Evolutionary conservation across 2,329 filamentous ascomycete species (phyloP).

Genomic region (Cladosporium halotolerans): DNA sequence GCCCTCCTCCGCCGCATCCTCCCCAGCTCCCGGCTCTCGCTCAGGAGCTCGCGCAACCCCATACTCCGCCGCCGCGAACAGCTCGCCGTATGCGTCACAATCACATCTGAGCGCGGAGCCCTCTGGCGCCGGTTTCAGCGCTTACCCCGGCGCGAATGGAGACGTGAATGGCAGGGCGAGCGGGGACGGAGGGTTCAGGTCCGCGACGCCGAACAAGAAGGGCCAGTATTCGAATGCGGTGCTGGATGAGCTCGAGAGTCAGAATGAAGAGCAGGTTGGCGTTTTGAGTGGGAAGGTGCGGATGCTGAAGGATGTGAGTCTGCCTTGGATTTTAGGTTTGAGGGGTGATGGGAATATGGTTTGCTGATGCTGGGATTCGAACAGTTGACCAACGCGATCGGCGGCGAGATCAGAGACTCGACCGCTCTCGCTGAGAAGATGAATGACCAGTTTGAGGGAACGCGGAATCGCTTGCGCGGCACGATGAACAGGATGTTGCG

Average conservation of each 20-base stretch:
- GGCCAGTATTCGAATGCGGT: conserved; percentile 92
- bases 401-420: conserved; percentile 88
- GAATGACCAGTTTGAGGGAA: conserved; percentile 89
- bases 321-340: not conserved
- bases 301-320: conserved; percentile 76
- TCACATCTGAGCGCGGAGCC: conserved; percentile 13
- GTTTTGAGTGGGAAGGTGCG: conserved; percentile 88
- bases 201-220: conserved; percentile 49
- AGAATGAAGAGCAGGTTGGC: conserved; percentile 85
- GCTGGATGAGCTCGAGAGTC: conserved; percentile 86
- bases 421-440: conserved; percentile 86
- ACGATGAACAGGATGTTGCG: conserved; percentile 97
- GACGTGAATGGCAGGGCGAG: conserved; percentile 16
- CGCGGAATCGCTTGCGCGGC: conserved; percentile 69
- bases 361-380: not conserved
- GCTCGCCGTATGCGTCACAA: conserved; percentile 17
- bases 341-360: no score
- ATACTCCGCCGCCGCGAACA: conserved; percentile 19
- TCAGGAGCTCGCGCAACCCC: conserved; percentile 19
- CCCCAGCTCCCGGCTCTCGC: conserved; percentile 17
- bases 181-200: conserved; percentile 28
- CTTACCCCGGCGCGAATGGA: conserved; percentile 25
- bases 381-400: conserved; percentile 85
- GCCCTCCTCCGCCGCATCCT: conserved; percentile 28
- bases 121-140: conserved; percentile 15